Base-by-base conservation (phyloP, 352 stramenopile genomes). In the Globisporangium spiculum region DNA sequence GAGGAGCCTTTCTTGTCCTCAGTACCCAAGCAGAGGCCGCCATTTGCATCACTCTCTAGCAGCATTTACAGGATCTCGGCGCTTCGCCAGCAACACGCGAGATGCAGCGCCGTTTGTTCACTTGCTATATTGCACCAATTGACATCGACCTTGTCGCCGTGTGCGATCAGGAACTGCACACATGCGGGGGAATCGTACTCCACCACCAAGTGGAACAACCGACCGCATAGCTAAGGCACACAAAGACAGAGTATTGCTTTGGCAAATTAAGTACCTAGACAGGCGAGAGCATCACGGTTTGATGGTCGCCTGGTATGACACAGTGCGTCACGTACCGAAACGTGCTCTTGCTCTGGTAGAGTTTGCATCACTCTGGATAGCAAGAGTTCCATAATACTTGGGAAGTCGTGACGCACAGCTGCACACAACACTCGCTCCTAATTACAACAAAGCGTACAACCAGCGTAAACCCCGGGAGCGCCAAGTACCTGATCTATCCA, bases 131-230 rank as follows among this genome's bases (percentile, higher is more conserved):
- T 48, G 8, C 24, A 2, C 10, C 41, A 54, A 34, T 56, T 44
- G 20, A 50, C 30, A 7, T 26, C 34, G 16, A 34, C 30, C 30
- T 55, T 22, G 26, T 50, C 26, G 26, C 26, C 53, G 9, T 22
- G 20, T 18, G 54, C 20, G 26, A 59, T n/a, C 22, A 68, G 36
- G 5, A 30, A 18, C 12, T 20, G 18, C 1, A n/a, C 52, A 16
- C 61, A 60, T 10, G 26, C 26, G 1, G 48, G 61, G 12, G 61
- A 50, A 36, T 67, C 61, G 32, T 38, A 60, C 48, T 67, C 48
- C 8, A 67, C 61, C 6, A 48, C 61, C 7, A 60, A n/a, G 22
- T 60, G 61, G 0, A 67, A 30, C 32, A 67, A 27, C 0, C 22
- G 61, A 10, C 61, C 32, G 9, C 16, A 9, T 18, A 60, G 30